Percentiles rank a stretch among this genome's conserved stretches.
phyloP scores from a whole-genome alignment of 2,329 filamentous ascomycete species.

The Calycina marina region DNA sequence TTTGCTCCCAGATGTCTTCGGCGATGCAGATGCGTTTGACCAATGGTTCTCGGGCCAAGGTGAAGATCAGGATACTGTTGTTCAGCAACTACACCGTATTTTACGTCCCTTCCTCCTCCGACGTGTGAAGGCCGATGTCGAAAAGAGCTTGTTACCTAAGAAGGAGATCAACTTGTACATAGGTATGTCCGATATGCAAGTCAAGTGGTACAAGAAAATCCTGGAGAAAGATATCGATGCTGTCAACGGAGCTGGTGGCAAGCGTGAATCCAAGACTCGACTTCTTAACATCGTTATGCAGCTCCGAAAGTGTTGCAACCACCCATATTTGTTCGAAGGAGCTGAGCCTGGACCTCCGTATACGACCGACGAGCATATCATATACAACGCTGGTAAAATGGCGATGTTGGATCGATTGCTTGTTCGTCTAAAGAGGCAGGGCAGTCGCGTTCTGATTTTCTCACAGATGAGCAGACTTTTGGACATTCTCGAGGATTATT shows the following conservation, averaged over 20 bases:
- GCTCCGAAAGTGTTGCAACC: conserved; percentile 95
- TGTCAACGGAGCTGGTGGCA: conserved; percentile 90
- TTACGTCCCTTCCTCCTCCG: conserved; percentile 86
- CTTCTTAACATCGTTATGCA: conserved; percentile 99
- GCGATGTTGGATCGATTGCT: conserved; percentile 87
- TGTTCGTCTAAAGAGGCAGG: conserved; percentile 66
- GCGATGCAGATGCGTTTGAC: conserved; percentile 91
- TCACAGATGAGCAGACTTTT: conserved; percentile 97
- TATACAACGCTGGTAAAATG: conserved; percentile 96
- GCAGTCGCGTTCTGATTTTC: conserved; percentile 94
- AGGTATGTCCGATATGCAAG: conserved; percentile 98
- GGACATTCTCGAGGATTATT: conserved; percentile 96
- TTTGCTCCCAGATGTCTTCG: conserved; percentile 93
- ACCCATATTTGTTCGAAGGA: conserved; percentile 94
- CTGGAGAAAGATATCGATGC: conserved; percentile 98
- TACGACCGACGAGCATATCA: conserved; percentile 90
- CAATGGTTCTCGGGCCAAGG: conserved; percentile 93
- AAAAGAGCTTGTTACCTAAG: conserved; percentile 94
- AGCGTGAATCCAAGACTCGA: conserved; percentile 93
- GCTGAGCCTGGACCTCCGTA: conserved; percentile 95
- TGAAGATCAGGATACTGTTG: conserved; percentile 84
- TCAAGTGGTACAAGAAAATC: conserved; percentile 99
- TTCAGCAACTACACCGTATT: conserved; percentile 89
- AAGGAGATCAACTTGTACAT: conserved; percentile 96
- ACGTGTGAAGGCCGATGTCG: conserved; percentile 92